Conservation (phyloP, 1,139 yeast species). For the Nadsonia commutata region DNA sequence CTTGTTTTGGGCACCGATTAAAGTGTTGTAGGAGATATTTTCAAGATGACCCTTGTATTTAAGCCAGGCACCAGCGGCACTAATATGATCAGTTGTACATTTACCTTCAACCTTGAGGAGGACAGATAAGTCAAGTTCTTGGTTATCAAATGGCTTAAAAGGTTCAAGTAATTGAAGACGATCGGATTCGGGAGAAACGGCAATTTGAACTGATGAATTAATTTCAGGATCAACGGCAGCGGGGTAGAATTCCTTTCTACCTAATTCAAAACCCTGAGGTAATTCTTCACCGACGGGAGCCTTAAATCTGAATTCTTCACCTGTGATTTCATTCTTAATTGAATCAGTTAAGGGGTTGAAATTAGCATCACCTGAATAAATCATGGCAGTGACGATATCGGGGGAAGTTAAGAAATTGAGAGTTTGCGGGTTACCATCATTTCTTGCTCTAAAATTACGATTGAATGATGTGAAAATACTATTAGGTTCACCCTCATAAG, state of each 20-base stretch:
- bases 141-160: constrained; percentile 69
- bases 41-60: constrained; percentile 96
- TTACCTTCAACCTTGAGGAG: constrained; percentile 89
- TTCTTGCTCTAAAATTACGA: constrained; percentile 93
- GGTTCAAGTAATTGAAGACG: constrained; percentile 81
- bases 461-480: constrained; percentile 92
- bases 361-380: constrained; percentile 77
- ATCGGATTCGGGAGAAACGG: constrained; percentile 64
- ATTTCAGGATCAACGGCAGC: constrained; percentile 44
- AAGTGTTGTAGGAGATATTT: constrained; percentile 85
- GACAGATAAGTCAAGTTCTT: constrained; percentile 64
- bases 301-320: constrained; percentile 55
- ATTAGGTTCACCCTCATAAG: constrained; percentile 42
- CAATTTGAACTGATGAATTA: constrained; percentile 51
- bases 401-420: constrained; percentile 96
- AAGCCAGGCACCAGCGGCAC: constrained; percentile 99
- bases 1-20: constrained; percentile 92
- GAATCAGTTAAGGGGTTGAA: constrained; percentile 81
- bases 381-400: constrained; percentile 92
- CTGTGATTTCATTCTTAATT: constrained; percentile 42
- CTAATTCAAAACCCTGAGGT: constrained; percentile 75
- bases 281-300: constrained; percentile 75
- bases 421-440: constrained; percentile 93
- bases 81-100: constrained; percentile 96
- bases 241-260: constrained; percentile 77